Conservation (phyloP, 2,329 filamentous ascomycete species). For the Stenocarpella maydis region DNA sequence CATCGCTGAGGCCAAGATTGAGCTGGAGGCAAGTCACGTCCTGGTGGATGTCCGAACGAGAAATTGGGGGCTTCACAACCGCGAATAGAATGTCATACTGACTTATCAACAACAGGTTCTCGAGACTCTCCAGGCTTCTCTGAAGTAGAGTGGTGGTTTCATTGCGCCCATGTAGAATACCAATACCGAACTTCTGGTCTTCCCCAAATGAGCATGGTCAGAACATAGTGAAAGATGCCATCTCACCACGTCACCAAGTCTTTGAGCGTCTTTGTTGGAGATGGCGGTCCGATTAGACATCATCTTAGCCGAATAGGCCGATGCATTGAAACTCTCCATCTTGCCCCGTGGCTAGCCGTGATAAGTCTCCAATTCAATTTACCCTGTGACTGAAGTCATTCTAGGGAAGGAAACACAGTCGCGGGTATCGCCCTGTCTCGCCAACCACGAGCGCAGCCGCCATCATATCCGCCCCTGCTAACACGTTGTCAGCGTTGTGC, state of each 20-base stretch:
- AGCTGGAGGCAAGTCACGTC: slow-evolving; percentile 80
- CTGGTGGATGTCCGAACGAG: neutral
- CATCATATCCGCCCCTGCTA: neutral
- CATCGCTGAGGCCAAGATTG: slow-evolving; percentile 98
- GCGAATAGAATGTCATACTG: slow-evolving; percentile 42
- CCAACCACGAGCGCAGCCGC: too few species aligned
- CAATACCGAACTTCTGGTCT: slow-evolving; percentile 29
- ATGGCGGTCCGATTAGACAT: slow-evolving; percentile 11
- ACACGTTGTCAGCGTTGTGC: neutral
- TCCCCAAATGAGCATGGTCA: neutral
- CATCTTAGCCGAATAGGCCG: neutral
- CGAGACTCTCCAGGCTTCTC: slow-evolving; percentile 80
- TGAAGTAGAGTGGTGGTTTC: slow-evolving; percentile 71
- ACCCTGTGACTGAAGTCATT: neutral
- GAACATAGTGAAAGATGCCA: neutral
- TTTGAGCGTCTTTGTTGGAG: neutral
- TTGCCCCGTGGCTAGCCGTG: neutral
- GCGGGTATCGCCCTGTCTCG: neutral
- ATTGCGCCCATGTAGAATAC: slow-evolving; percentile 48
- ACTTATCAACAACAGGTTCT: slow-evolving; percentile 68
- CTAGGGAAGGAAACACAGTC: too few species aligned
- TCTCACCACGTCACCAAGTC: neutral
- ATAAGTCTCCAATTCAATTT: neutral
- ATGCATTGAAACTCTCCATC: neutral
- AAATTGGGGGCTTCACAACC: neutral